Conservation (phyloP, 768 basidiomycete genomes). For the Gloeopeniophorella convolvens region DNA sequence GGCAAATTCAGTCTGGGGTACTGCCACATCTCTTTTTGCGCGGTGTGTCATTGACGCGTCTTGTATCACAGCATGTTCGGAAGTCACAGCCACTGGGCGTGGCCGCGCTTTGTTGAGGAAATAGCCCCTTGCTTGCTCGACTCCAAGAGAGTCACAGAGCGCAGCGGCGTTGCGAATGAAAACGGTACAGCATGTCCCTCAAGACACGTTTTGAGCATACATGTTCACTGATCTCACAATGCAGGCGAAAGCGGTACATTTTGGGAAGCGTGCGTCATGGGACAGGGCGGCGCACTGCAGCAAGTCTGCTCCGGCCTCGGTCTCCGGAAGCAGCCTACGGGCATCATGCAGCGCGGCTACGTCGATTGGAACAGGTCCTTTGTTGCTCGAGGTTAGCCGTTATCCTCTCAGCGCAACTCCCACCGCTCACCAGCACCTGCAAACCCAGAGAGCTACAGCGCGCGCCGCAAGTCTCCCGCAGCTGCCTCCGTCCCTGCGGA, state of each 20-base stretch:
- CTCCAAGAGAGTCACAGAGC: not conserved
- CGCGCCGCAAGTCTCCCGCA: not conserved
- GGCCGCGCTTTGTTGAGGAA: not conserved
- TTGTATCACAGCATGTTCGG: not conserved
- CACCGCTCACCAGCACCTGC: no score
- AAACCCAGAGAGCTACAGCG: not conserved
- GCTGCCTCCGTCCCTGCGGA: not conserved
- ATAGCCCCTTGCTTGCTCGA: not conserved
- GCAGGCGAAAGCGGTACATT: not conserved
- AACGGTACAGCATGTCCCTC: not conserved
- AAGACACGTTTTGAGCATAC: no score
- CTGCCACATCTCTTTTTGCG: not conserved
- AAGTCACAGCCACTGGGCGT: not conserved
- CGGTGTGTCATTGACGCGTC: no score
- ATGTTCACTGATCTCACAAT: no score
- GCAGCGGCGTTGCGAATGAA: not conserved
- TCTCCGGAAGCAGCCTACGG: not conserved
- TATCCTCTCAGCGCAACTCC: not conserved
- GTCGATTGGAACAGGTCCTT: slow-evolving; percentile 1
- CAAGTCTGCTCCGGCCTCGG: not conserved
- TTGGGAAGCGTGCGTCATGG: not conserved
- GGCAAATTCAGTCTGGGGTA: not conserved
- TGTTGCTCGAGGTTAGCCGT: not conserved
- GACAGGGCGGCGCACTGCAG: not conserved
- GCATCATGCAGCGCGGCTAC: not conserved